phyloP scores from a whole-genome alignment of 495 filamentous ascomycete species.

The Filosporella fistucella region DNA sequence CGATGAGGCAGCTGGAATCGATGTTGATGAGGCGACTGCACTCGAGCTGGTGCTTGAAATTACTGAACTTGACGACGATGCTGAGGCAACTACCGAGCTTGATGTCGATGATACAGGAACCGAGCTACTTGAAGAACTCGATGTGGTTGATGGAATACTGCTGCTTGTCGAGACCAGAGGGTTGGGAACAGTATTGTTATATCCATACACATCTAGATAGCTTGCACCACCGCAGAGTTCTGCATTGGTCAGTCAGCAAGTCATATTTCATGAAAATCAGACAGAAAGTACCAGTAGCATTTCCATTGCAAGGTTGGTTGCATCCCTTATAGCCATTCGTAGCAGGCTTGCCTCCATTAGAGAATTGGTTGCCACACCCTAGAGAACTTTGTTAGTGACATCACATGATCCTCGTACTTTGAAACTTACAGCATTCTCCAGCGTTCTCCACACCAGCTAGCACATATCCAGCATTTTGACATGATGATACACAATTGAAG shows the following conservation, averaged over 20 bases:
- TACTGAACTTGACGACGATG: neutral
- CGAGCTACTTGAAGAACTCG: neutral
- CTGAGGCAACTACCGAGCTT: neutral
- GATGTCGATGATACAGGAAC: neutral
- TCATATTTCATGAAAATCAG: neutral
- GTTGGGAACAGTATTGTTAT: neutral
- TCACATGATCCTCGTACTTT: neutral
- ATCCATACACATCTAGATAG: constrained; percentile 45
- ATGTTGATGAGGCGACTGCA: neutral
- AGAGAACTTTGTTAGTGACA: neutral
- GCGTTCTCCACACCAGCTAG: constrained; percentile 48
- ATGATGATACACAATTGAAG: constrained; percentile 36
- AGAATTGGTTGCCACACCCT: neutral
- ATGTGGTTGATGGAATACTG: neutral
- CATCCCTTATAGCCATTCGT: neutral
- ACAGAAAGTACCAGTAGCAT: constrained; percentile 10
- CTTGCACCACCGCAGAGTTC: constrained; percentile 41
- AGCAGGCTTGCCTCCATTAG: neutral
- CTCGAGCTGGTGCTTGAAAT: neutral
- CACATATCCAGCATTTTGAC: constrained; percentile 36
- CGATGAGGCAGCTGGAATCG: neutral
- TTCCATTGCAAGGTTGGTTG: constrained; percentile 32
- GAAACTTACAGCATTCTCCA: constrained; percentile 27
- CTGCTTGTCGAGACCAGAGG: constrained; percentile 3
- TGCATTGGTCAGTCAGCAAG: neutral